Evolutionary conservation across 2,329 filamentous ascomycete genomes (phyloP), one percentile per base, ranked within the genome.

Genomic region (Endoconidiophora polonica): DNA sequence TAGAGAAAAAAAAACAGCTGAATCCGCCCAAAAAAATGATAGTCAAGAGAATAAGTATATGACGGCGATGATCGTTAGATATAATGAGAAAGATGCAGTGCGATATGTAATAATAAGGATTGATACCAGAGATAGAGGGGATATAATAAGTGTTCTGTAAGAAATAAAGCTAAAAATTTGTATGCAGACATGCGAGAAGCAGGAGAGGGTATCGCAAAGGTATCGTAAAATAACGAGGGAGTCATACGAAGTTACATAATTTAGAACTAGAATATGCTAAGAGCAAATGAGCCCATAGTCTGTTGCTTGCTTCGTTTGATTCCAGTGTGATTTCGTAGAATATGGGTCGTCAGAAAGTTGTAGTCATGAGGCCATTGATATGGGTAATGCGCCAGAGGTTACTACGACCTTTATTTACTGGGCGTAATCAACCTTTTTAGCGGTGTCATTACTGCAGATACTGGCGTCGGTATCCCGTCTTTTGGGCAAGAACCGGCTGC

Each of bases 391-490:
- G 16, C 16, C 16, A 18, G 16, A 18, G 16, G 16, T 18, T 18
- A 24, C 4, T 14, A 40, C n/a, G 18, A 7, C 24, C 10, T 20
- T 18, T 18, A 18, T 9, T 44, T n/a, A 18, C 41, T 40, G 16
- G 24, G 46, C 38, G 16, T 46, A 52, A 37, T 52, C 49, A 24
- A 52, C 49, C 46, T 53, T 55, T 39, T 49, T 55, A 20, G 54
- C 54, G n/a, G 54, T 55, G 24, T 55, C 49, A 7, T 42, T 52
- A 44, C 54, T 56, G 26, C 48, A 48, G 14, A 49, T 47, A 40
- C 54, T 56, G 5, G 51, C 51, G 41, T 53, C 52, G 24, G 54
- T 55, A 23, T 52, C 49, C 22, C 53, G 53, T 22, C 54, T 38
- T 37, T 48, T 50, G 24, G 53, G 40, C 3, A 44, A 26, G 49